phyloP scores from a whole-genome alignment of 2,329 filamentous ascomycete genomes.

The Neoascochyta sp. region DNA sequence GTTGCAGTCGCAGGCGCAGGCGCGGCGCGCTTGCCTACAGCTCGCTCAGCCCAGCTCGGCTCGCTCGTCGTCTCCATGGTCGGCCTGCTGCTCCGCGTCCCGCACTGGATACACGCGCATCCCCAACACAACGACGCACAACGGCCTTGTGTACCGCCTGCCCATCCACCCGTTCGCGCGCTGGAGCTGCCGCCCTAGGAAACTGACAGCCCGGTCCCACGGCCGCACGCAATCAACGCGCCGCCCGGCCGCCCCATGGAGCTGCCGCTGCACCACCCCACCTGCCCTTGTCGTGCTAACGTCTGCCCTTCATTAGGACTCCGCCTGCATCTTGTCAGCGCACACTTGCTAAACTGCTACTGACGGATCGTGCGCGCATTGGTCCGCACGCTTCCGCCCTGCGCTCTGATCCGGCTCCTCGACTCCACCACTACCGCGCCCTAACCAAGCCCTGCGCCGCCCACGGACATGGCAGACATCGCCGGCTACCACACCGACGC shows the following conservation, averaged over 20 bases:
- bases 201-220: slow-evolving; percentile 40
- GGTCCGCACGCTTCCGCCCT: too few relatives aligned
- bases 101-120: slow-evolving; percentile 25
- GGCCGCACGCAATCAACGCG: slow-evolving; percentile 28
- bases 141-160: slow-evolving; percentile 26
- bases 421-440: slow-evolving; percentile 7
- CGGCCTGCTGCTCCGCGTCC: slow-evolving; percentile 17
- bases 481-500: slow-evolving; percentile 37
- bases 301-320: slow-evolving; percentile 29
- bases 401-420: slow-evolving; percentile 1
- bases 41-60: too few relatives aligned
- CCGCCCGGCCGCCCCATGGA: slow-evolving; percentile 20
- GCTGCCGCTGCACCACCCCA: slow-evolving; percentile 19
- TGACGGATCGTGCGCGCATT: too few relatives aligned
- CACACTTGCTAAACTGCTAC: slow-evolving; percentile 23
- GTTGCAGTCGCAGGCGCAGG: slow-evolving; percentile 9
- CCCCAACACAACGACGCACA: slow-evolving; percentile 29
- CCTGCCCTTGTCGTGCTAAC: slow-evolving; percentile 35
- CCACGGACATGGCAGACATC: slow-evolving; percentile 34
- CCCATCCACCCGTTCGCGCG: slow-evolving; percentile 19
- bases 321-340: slow-evolving; percentile 23
- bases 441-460: slow-evolving; percentile 8
- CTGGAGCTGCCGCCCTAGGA: slow-evolving; percentile 27
- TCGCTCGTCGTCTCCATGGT: slow-evolving; percentile 14
- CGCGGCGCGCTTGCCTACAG: too few relatives aligned